Conservation (phyloP, 306 rosid species). For the Gynostemma pentaphyllum region DNA sequence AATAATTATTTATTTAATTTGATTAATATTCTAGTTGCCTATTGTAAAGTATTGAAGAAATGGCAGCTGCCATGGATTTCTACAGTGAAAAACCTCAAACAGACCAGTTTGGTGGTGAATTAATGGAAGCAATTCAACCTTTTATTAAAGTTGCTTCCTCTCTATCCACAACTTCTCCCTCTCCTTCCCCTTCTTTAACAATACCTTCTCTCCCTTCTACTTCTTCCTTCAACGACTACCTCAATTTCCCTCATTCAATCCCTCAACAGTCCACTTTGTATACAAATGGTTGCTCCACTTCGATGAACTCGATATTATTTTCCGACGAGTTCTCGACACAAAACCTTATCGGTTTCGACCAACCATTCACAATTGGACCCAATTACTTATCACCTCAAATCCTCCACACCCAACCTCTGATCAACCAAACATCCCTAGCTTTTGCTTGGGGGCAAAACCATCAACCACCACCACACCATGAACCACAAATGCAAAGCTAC, state of each 20-base stretch:
- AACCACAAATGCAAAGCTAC: slow-evolving; percentile 20
- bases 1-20: background rate
- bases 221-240: slow-evolving; percentile 2
- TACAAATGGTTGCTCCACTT: slow-evolving; percentile 25
- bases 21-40: too few species aligned
- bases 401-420: slow-evolving; percentile 54
- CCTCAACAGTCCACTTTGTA: slow-evolving; percentile 26
- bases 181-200: slow-evolving; percentile 12
- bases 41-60: slow-evolving; percentile 9
- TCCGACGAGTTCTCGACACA: slow-evolving; percentile 32
- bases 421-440: slow-evolving; percentile 18
- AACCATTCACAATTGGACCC: slow-evolving; percentile 40
- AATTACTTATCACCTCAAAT: slow-evolving; percentile 55
- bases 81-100: slow-evolving; percentile 41
- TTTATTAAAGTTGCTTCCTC: slow-evolving; percentile 74
- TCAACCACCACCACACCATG: background rate
- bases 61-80: slow-evolving; percentile 77
- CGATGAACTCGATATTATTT: slow-evolving; percentile 29
- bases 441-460: slow-evolving; percentile 7
- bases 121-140: slow-evolving; percentile 98
- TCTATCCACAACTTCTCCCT: background rate
- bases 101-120: slow-evolving; percentile 63
- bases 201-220: background rate
- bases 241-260: slow-evolving; percentile 15
- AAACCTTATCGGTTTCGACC: slow-evolving; percentile 22